phyloP scores from a whole-genome alignment of 2,329 filamentous ascomycete species.

The Colletotrichum destructivum region DNA sequence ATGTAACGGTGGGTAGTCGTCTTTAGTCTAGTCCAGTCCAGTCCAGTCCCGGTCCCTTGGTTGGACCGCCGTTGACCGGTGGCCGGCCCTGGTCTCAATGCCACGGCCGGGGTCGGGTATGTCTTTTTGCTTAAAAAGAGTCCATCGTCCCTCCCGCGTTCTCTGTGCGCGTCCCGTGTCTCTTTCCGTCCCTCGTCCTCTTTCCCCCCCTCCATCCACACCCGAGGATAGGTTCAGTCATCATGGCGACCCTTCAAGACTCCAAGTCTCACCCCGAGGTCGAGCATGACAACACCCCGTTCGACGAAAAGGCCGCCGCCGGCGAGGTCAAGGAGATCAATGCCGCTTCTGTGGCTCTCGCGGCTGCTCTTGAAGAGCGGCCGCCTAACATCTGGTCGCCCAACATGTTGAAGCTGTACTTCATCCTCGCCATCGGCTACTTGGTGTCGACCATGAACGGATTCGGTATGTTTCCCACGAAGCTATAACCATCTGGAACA shows the following conservation, averaged over 20 bases:
- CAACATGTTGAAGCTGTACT: constrained; percentile 52
- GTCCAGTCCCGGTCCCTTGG: constrained; percentile 24
- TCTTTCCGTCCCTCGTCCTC: neutral
- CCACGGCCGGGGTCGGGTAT: neutral
- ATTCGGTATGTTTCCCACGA: constrained; percentile 44
- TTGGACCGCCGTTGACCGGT: constrained; percentile 22
- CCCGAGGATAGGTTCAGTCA: constrained; percentile 1
- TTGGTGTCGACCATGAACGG: constrained; percentile 51
- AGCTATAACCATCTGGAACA: neutral
- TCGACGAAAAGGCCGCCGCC: constrained; percentile 28
- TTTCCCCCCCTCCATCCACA: neutral
- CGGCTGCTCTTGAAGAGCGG: constrained; percentile 52
- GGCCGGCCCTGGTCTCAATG: constrained; percentile 6
- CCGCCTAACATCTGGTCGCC: constrained; percentile 51
- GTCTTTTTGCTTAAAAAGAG: constrained; percentile 16
- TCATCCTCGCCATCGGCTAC: constrained; percentile 48
- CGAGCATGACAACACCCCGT: constrained; percentile 36
- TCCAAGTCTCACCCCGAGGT: constrained; percentile 30
- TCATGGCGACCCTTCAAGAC: constrained; percentile 34
- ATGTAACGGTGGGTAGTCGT: constrained; percentile 31
- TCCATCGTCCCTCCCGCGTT: constrained; percentile 8
- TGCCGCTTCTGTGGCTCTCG: constrained; percentile 54
- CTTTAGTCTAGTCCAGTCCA: too few relatives aligned
- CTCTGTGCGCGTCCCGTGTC: neutral
- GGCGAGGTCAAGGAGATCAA: constrained; percentile 52